Evolutionary conservation across 208 protist genomes (phyloP).

Genomic region (Vickermania ingenoplastis): DNA sequence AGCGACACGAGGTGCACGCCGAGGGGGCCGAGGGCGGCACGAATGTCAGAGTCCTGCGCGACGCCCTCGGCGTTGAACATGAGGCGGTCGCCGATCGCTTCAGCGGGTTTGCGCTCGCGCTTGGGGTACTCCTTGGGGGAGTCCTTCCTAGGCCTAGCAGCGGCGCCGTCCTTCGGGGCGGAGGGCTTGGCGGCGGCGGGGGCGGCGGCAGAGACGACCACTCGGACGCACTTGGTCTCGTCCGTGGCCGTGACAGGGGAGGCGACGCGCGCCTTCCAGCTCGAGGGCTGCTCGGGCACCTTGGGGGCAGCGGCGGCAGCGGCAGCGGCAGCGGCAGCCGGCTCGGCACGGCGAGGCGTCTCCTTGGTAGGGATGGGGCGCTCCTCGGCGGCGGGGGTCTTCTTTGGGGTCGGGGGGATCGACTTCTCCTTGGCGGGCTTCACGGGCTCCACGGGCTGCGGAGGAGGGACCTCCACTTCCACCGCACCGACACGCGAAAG

Average conservation of each 20-base stretch:
- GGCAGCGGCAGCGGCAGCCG: slow-evolving; percentile 6
- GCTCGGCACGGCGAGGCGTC: background rate
- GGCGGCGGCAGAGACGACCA: slow-evolving; percentile 19
- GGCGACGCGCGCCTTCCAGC: slow-evolving; percentile 63
- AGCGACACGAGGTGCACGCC: slow-evolving; percentile 60
- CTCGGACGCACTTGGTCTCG: slow-evolving; percentile 28
- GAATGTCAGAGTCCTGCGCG: slow-evolving; percentile 79
- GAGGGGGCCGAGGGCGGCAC: slow-evolving; percentile 41
- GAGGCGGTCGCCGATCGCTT: slow-evolving; percentile 59
- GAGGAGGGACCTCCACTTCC: slow-evolving; percentile 13
- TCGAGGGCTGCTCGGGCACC: slow-evolving; percentile 9
- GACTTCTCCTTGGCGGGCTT: slow-evolving; percentile 23
- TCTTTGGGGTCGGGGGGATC: slow-evolving; percentile 8
- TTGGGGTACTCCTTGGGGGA: slow-evolving; percentile 8
- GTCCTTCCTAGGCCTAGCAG: too few relatives aligned
- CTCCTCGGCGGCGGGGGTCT: slow-evolving; percentile 6
- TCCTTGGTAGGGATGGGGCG: slow-evolving; percentile 6
- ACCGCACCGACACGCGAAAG: slow-evolving; percentile 53
- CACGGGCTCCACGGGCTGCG: slow-evolving; percentile 18
- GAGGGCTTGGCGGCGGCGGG: slow-evolving; percentile 7
- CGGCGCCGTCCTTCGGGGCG: slow-evolving; percentile 3
- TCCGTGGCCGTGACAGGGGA: slow-evolving; percentile 15
- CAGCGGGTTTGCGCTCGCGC: background rate
- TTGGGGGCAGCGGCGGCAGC: slow-evolving; percentile 8
- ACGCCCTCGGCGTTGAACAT: slow-evolving; percentile 71